Conservation (phyloP, 371 early-diverging fungal genomes). For the Mortierella sp. region DNA sequence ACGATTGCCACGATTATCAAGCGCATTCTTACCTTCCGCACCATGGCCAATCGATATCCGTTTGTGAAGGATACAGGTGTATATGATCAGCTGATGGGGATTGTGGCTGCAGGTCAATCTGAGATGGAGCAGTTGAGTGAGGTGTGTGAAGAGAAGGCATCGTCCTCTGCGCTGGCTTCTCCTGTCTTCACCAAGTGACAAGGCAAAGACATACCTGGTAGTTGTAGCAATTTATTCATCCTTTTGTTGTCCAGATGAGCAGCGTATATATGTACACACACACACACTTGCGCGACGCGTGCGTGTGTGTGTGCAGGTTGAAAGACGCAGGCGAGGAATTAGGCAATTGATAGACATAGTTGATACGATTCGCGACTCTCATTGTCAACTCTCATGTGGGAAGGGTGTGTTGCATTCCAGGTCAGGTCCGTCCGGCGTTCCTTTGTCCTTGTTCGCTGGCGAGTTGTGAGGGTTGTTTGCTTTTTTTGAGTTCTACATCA, state of each 20-base stretch:
- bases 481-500: constrained; percentile 30
- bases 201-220: not conserved
- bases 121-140: constrained; percentile 43
- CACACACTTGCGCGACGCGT: too few species aligned
- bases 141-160: constrained; percentile 35
- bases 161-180: constrained; percentile 12
- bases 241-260: too few species aligned
- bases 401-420: too few species aligned
- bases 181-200: constrained; percentile 12
- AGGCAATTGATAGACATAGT: too few species aligned
- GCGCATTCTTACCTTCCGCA: constrained; percentile 68
- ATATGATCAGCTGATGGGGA: constrained; percentile 34
- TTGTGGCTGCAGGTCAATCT: constrained; percentile 19
- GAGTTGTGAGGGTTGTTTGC: not conserved
- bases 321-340: too few species aligned
- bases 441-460: not conserved
- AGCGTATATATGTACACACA: too few species aligned
- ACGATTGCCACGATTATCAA: constrained; percentile 73
- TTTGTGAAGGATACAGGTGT: constrained; percentile 62
- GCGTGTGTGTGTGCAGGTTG: too few species aligned
- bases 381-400: too few species aligned
- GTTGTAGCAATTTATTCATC: not conserved
- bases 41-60: constrained; percentile 64
- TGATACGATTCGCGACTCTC: too few species aligned
- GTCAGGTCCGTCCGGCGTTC: constrained; percentile 10